phyloP scores from a whole-genome alignment of 2,329 filamentous ascomycete genomes.

The Dactylella cylindrospora region DNA sequence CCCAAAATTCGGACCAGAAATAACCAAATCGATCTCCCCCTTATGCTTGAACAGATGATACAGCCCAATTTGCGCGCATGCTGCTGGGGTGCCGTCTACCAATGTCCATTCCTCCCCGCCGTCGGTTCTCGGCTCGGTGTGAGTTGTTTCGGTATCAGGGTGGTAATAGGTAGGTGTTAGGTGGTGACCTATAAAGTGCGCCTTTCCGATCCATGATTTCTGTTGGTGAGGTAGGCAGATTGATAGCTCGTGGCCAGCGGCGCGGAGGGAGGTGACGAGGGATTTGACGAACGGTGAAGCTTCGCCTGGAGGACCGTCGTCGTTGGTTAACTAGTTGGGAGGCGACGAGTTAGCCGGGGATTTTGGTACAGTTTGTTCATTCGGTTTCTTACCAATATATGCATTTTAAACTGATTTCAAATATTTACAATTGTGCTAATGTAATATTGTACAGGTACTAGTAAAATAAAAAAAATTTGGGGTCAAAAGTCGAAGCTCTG shows the following conservation, averaged over 20 bases:
- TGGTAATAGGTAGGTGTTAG: conserved; percentile 84
- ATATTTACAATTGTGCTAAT: too few relatives aligned
- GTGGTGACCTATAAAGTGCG: conserved; percentile 88
- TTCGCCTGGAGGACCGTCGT: conserved; percentile 76
- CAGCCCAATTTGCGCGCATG: conserved; percentile 77
- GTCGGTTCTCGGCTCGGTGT: conserved; percentile 58
- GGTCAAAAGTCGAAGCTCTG: too few relatives aligned
- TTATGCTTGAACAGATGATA: conserved; percentile 75
- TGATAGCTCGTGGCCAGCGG: conserved; percentile 79
- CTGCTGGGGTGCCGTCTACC: conserved; percentile 77
- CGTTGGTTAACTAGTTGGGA: conserved; percentile 63
- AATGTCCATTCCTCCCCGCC: conserved; percentile 75
- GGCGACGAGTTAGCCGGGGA: conserved; percentile 1
- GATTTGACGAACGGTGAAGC: conserved; percentile 80
- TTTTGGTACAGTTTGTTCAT: background rate
- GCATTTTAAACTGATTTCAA: too few relatives aligned
- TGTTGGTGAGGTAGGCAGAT: conserved; percentile 89
- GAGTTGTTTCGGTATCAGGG: conserved; percentile 62
- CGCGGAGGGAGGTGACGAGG: conserved; percentile 69
- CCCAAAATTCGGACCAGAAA: conserved; percentile 78
- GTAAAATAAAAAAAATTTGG: too few relatives aligned
- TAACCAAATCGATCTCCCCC: conserved; percentile 72
- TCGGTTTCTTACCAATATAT: conserved; percentile 28
- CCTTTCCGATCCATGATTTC: conserved; percentile 97
- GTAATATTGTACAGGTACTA: too few relatives aligned